Conservation (phyloP, 1,284 basidiomycete genomes). For the Sutorius eximius region DNA sequence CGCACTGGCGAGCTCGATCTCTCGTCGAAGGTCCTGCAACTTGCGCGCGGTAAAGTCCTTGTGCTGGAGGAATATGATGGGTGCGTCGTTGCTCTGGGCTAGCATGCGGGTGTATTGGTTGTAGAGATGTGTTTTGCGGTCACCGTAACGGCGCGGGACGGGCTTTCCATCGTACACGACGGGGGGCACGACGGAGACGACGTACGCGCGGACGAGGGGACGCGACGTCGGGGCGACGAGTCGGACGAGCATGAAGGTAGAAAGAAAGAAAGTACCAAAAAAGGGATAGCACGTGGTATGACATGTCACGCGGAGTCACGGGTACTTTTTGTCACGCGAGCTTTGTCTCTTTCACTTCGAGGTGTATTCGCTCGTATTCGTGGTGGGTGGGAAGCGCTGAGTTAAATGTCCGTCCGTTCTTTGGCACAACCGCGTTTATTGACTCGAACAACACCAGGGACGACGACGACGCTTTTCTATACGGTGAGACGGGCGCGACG, state of each 20-base stretch:
- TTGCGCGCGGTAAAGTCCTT: slow-evolving; percentile 65
- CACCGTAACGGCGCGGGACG: slow-evolving; percentile 60
- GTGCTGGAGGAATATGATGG: slow-evolving; percentile 71
- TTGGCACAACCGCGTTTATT: slow-evolving; percentile 25
- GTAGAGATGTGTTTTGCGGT: slow-evolving; percentile 75
- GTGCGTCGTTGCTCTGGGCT: slow-evolving; percentile 48
- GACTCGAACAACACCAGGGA: slow-evolving; percentile 41
- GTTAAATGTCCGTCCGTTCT: slow-evolving; percentile 33
- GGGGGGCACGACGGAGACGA: slow-evolving; percentile 58
- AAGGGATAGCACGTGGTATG: slow-evolving; percentile 7
- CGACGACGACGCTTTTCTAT: slow-evolving; percentile 77
- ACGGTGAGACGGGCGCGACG: slow-evolving; percentile 53
- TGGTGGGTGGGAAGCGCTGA: slow-evolving; percentile 21
- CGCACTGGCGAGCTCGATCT: slow-evolving; percentile 55
- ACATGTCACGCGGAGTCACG: slow-evolving; percentile 26
- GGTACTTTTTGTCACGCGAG: slow-evolving; percentile 24
- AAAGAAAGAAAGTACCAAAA: not conserved
- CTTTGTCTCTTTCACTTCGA: slow-evolving; percentile 27
- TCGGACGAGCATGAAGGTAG: slow-evolving; percentile 11
- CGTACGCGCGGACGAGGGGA: slow-evolving; percentile 42
- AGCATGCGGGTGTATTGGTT: slow-evolving; percentile 71
- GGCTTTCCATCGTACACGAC: slow-evolving; percentile 52
- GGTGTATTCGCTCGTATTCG: slow-evolving; percentile 19
- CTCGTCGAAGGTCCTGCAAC: slow-evolving; percentile 63
- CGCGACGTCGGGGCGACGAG: slow-evolving; percentile 14